Conservation (phyloP, 768 basidiomycete genomes). For the Dioszegia aurantiaca region DNA sequence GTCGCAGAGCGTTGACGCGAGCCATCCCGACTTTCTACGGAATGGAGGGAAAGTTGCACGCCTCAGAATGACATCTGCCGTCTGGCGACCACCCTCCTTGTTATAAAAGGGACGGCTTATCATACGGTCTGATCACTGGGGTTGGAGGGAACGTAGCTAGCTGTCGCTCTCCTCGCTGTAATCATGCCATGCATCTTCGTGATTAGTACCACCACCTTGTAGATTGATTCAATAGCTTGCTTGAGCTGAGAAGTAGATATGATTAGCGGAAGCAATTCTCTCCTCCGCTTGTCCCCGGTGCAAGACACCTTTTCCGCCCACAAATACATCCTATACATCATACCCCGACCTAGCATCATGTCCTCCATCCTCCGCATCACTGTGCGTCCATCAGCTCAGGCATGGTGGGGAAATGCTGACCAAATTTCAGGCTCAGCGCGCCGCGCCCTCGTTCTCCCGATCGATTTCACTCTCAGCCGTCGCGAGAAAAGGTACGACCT, state of each 20-base stretch:
- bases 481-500: constrained; percentile 48
- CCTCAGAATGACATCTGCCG: constrained; percentile 32
- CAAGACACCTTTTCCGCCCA: background rate
- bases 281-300: background rate
- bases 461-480: constrained; percentile 50
- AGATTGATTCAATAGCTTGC: background rate
- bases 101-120: constrained; percentile 39
- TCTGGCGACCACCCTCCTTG: constrained; percentile 36
- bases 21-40: constrained; percentile 13
- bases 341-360: constrained; percentile 25
- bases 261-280: background rate
- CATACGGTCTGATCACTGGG: constrained; percentile 29
- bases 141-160: constrained; percentile 10
- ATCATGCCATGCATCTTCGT: no score
- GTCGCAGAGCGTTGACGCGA: constrained; percentile 34
- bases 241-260: background rate
- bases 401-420: background rate
- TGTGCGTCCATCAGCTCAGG: constrained; percentile 22
- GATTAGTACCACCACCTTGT: background rate
- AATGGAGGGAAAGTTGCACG: constrained; percentile 10
- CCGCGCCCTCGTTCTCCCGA: constrained; percentile 41
- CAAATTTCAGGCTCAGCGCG: constrained; percentile 33
- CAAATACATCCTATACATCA: background rate
- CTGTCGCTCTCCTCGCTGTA: no score
- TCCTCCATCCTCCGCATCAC: constrained; percentile 39